Evolutionary conservation across 257 asterid genomes (phyloP).

Genomic region (Jacaranda copaia): DNA sequence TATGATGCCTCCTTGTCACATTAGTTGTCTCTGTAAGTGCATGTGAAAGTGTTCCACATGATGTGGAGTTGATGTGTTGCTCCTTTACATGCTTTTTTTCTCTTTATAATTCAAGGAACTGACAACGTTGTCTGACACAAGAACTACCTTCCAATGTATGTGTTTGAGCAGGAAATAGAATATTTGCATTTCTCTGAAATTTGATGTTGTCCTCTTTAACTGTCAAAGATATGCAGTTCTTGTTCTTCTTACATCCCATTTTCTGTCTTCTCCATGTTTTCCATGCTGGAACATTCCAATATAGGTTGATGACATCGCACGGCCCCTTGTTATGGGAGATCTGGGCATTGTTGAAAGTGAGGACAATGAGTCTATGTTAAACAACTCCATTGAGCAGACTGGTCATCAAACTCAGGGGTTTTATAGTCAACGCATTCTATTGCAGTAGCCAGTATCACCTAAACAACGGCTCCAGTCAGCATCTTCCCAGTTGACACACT

Average conservation of each 20-base stretch:
- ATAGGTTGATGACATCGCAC: conserved; percentile 84
- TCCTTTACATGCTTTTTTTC: background rate
- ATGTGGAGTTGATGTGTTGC: background rate
- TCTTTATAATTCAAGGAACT: background rate
- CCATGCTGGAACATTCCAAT: conserved; percentile 29
- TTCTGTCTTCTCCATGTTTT: conserved; percentile 25
- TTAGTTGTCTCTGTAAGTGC: too few species aligned
- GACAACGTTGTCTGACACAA: conserved; percentile 7
- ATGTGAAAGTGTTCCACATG: too few species aligned
- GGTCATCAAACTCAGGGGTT: conserved; percentile 51
- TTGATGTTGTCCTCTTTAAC: background rate
- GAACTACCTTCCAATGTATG: background rate
- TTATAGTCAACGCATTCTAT: conserved; percentile 52
- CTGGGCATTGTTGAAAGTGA: conserved; percentile 50
- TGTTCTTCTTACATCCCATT: background rate
- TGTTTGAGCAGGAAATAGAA: too few species aligned
- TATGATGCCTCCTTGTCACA: too few species aligned
- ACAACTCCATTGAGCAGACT: conserved; percentile 48
- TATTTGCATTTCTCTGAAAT: background rate
- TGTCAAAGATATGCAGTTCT: conserved; percentile 13
- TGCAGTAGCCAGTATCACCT: conserved; percentile 51
- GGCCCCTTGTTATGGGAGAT: conserved; percentile 88
- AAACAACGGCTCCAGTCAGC: conserved; percentile 59
- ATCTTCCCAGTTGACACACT: conserved; percentile 62
- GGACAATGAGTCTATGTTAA: conserved; percentile 52